Evolutionary conservation across 768 basidiomycete genomes (phyloP).

Genomic region (Candolleomyces eurysporus): DNA sequence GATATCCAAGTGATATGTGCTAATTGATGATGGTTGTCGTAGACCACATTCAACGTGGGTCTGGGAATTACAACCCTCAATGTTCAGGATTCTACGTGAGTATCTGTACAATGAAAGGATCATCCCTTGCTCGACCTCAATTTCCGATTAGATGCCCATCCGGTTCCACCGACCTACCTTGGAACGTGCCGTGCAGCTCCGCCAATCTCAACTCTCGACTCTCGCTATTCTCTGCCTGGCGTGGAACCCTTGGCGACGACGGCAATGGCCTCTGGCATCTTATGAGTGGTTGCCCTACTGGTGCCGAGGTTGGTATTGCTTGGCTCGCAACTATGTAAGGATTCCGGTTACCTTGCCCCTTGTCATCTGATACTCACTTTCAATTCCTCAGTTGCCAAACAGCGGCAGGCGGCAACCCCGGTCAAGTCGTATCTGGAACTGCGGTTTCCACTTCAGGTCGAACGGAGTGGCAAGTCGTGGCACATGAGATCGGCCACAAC

Average conservation of each 20-base stretch:
- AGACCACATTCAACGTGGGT: constrained; percentile 79
- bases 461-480: constrained; percentile 80
- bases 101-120: background rate
- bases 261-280: constrained; percentile 85
- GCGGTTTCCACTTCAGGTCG: constrained; percentile 76
- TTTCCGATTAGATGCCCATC: constrained; percentile 54
- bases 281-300: constrained; percentile 80
- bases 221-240: constrained; percentile 80
- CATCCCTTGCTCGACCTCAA: background rate
- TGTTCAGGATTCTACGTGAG: constrained; percentile 56
- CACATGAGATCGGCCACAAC: constrained; percentile 85
- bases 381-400: constrained; percentile 45
- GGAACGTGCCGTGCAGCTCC: constrained; percentile 74
- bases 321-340: constrained; percentile 78
- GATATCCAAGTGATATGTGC: background rate
- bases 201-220: constrained; percentile 64
- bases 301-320: constrained; percentile 83
- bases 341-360: too few relatives aligned
- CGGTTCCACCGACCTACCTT: constrained; percentile 50
- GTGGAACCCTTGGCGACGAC: constrained; percentile 70
- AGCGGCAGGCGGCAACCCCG: constrained; percentile 39
- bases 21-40: constrained; percentile 7
- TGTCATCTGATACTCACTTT: background rate
- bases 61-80: constrained; percentile 80
- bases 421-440: constrained; percentile 69